Conservation (phyloP, 1,284 basidiomycete species). For the Cryptococcus hybrid region DNA sequence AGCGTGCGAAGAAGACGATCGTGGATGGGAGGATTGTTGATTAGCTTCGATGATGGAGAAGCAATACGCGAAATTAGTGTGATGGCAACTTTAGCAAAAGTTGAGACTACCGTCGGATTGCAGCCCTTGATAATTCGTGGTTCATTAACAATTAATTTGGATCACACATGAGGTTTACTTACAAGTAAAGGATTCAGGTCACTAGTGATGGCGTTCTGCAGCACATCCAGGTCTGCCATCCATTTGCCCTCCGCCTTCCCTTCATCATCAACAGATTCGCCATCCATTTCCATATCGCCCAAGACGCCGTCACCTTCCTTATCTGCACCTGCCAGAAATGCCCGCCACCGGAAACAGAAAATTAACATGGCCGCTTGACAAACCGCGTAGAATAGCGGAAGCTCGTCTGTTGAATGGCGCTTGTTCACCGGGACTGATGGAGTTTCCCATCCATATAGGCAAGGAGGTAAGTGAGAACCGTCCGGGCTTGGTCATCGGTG, state of each 20-base stretch:
- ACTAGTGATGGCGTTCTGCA: conserved; percentile 79
- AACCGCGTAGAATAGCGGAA: conserved; percentile 83
- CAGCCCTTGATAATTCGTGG: conserved; percentile 61
- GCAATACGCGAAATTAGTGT: conserved; percentile 91
- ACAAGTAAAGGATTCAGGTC: conserved; percentile 89
- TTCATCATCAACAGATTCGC: conserved; percentile 39
- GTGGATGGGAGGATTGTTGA: conserved; percentile 39
- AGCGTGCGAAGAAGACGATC: conserved; percentile 19
- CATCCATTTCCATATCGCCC: conserved; percentile 52
- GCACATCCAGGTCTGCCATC: conserved; percentile 75
- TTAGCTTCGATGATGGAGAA: conserved; percentile 91
- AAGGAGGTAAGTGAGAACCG: conserved; percentile 79
- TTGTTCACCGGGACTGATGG: conserved; percentile 58
- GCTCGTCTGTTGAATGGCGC: conserved; percentile 25
- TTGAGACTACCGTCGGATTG: conserved; percentile 82
- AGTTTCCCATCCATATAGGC: conserved; percentile 75
- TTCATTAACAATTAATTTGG: neutral
- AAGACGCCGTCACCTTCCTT: conserved; percentile 59
- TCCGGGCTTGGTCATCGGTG: conserved; percentile 68
- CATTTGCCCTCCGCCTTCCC: conserved; percentile 58
- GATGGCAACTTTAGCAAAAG: conserved; percentile 94
- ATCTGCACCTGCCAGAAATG: conserved; percentile 22
- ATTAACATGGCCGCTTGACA: conserved; percentile 92
- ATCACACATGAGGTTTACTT: conserved; percentile 16
- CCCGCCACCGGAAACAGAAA: conserved; percentile 95